Conservation (phyloP, 257 asterid genomes). For the Solanum sparsipilum region DNA sequence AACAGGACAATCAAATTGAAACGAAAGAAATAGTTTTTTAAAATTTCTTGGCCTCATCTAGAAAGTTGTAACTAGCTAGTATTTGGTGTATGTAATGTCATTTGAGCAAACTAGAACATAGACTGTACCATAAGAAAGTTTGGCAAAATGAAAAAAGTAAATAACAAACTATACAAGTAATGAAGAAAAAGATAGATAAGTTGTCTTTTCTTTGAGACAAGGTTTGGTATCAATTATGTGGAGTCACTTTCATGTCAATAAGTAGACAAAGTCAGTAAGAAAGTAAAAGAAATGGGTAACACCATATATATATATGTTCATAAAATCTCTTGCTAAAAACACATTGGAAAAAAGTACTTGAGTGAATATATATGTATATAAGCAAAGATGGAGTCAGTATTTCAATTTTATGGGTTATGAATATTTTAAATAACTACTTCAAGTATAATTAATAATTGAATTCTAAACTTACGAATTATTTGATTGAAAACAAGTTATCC, state of each 20-base stretch:
- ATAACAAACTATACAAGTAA: background rate
- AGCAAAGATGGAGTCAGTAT: rapidly evolving
- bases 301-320: background rate
- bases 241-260: background rate
- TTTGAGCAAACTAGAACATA: background rate
- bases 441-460: background rate
- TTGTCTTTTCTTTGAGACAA: background rate
- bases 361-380: too few relatives aligned
- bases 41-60: background rate
- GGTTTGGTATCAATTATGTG: background rate
- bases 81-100: background rate
- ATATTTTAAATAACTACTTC: too few relatives aligned
- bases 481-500: too few relatives aligned
- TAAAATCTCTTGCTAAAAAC: background rate
- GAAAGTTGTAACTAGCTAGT: background rate
- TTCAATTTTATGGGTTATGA: too few relatives aligned
- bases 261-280: background rate
- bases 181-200: background rate
- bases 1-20: too few relatives aligned
- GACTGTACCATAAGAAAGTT: background rate
- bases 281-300: background rate
- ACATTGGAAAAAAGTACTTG: background rate
- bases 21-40: too few relatives aligned
- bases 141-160: background rate
- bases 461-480: background rate